Evolutionary conservation across 345 rosid genomes (phyloP), one percentile per base, ranked within the genome.

Genomic region (Hibiscus mutabilis): DNA sequence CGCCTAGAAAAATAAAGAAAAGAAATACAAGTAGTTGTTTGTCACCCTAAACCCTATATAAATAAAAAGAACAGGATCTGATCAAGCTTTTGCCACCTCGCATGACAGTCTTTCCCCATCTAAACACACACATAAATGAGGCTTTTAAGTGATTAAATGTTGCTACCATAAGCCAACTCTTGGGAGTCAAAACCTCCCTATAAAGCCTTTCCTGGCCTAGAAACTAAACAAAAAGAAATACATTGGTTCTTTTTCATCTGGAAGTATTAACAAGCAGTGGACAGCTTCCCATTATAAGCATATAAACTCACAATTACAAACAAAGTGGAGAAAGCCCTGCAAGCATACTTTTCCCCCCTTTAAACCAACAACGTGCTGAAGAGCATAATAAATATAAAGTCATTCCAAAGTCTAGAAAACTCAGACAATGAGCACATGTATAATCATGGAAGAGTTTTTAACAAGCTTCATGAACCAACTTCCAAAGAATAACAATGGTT

Each of bases 11-110:
- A 51, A 51, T 25, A 47, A 40, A 64, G n/a, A 13, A 40, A 21
- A 19, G 70, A 47, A 47, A 67, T 67, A 22, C 58, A 66, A 47
- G 21, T 18, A 24, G 31, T 64, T 64, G 52, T 22, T 66, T 66
- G 35, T 19, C 19, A 21, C 27, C 56, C 12, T 7, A 37, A 37
- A 37, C 42, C 42, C 42, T 37, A 37, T 37, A 37, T 37, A 6
- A 37, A 37, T 31, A 37, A 37, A 37, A 37, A 44, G 56, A 47
- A 47, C n/a, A 47, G 52, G 52, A 47, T 47, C 8, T 15, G 8
- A 0, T 58, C 18, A 1, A 24, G 62, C 62, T 4, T 57, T 58
- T 33, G 66, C 66, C 46, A 61, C 40, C 21, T 60, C 64, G 15
- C 18, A 6, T 60, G 21, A 60, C 21, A 27, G 42, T 60, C 40